A percentile compares a stretch with the other conserved stretches of the same genome.
Conservation (phyloP, 2,329 filamentous ascomycete species). For the Myriangium duriaei region DNA sequence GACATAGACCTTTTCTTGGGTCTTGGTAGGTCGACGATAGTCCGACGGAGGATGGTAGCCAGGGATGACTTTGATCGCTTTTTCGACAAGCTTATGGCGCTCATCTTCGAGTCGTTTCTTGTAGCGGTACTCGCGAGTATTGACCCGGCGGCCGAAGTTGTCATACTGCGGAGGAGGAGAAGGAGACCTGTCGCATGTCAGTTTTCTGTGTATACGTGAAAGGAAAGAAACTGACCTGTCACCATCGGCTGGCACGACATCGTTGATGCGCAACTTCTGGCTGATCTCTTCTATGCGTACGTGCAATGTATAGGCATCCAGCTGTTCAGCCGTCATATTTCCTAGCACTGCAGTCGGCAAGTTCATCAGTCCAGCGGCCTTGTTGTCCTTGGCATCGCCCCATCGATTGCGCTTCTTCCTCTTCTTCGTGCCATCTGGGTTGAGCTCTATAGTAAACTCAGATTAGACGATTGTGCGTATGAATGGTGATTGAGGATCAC, state of each 20-base stretch:
- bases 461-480: conserved; percentile 14
- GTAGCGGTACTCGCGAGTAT: conserved; percentile 97
- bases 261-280: conserved; percentile 97
- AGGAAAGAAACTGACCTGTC: conserved; percentile 60
- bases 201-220: conserved; percentile 12
- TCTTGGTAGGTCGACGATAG: conserved; percentile 97
- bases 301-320: conserved; percentile 93
- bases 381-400: conserved; percentile 96
- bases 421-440: conserved; percentile 63
- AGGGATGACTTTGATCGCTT: conserved; percentile 98
- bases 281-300: conserved; percentile 98
- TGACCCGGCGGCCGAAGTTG: conserved; percentile 98
- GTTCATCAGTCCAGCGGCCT: conserved; percentile 95
- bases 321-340: conserved; percentile 96
- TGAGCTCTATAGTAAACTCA: conserved; percentile 20
- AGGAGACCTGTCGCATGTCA: conserved; percentile 54
- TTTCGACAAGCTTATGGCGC: conserved; percentile 95
- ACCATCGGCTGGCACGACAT: conserved; percentile 92
- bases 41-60: conserved; percentile 98
- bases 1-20: conserved; percentile 99
- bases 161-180: conserved; percentile 96
- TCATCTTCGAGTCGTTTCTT: conserved; percentile 96
- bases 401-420: conserved; percentile 98
- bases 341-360: conserved; percentile 91
- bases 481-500: conserved; percentile 20